Conservation (phyloP, 2,329 filamentous ascomycete species). For the Exophiala oligosperma region DNA sequence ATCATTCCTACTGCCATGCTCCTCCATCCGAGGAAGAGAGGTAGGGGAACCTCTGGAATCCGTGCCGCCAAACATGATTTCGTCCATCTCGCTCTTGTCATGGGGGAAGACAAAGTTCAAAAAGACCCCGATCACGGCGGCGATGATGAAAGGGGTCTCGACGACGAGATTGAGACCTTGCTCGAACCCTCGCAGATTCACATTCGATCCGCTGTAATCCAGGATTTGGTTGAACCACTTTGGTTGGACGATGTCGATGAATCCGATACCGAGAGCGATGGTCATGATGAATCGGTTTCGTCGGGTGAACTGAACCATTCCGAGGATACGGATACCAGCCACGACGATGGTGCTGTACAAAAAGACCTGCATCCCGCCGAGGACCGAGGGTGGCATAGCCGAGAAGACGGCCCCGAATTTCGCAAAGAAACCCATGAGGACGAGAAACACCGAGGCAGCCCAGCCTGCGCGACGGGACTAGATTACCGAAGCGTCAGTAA, state of each 20-base stretch:
- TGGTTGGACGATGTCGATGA: constrained; percentile 66
- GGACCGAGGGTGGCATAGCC: constrained; percentile 67
- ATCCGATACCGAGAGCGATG: constrained; percentile 70
- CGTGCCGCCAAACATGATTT: constrained; percentile 10
- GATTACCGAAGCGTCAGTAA: constrained; percentile 9
- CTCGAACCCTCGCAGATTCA: constrained; percentile 65
- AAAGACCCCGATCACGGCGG: constrained; percentile 33
- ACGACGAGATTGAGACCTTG: constrained; percentile 34
- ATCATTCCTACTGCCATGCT: neutral
- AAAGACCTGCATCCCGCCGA: constrained; percentile 77
- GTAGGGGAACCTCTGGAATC: constrained; percentile 8
- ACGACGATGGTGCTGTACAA: constrained; percentile 76
- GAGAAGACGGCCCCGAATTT: constrained; percentile 81
- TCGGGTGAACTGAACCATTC: constrained; percentile 70
- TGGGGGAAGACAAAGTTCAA: constrained; percentile 30
- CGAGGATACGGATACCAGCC: constrained; percentile 74
- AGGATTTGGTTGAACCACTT: constrained; percentile 71
- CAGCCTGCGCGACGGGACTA: constrained; percentile 75
- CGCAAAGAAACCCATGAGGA: constrained; percentile 78
- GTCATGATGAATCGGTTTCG: constrained; percentile 82
- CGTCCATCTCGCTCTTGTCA: constrained; percentile 21
- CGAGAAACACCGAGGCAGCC: constrained; percentile 72
- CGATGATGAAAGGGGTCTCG: constrained; percentile 35
- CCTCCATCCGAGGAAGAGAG: constrained; percentile 10
- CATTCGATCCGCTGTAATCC: constrained; percentile 68